Percentiles rank a stretch among this genome's conserved stretches.
These are phyloP conservation scores for Heliamphora exappendiculata DNA, from an alignment of 148 eudicot species.

Conservation along the genomic window DNA sequence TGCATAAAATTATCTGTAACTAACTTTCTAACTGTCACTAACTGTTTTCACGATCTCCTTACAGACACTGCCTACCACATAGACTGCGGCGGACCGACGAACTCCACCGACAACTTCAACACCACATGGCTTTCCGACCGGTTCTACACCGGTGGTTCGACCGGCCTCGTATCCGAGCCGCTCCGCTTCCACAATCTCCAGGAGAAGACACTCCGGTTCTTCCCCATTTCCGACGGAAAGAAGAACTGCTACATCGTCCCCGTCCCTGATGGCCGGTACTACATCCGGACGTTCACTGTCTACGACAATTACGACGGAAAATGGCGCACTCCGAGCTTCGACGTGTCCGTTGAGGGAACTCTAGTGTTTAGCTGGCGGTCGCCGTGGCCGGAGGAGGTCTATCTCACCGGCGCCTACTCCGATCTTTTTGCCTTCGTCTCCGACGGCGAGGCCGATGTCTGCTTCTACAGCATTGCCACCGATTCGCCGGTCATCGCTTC, in stretches of 20 bases:
- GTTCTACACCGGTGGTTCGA: slow-evolving; percentile 65
- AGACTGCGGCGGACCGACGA: slow-evolving; percentile 62
- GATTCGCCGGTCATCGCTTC: slow-evolving; percentile 88
- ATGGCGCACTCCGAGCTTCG: slow-evolving; percentile 66
- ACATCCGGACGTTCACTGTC: slow-evolving; percentile 74
- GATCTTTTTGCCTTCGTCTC: slow-evolving; percentile 59
- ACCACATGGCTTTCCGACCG: slow-evolving; percentile 81
- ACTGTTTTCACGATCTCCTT: too few species aligned
- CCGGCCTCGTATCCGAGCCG: slow-evolving; percentile 76
- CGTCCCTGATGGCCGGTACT: slow-evolving; percentile 39
- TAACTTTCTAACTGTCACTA: not conserved
- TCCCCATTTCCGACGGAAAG: slow-evolving; percentile 71
- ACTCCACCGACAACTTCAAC: slow-evolving; percentile 47
- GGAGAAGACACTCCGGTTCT: slow-evolving; percentile 81
- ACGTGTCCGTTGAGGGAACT: slow-evolving; percentile 74
- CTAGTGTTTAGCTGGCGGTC: slow-evolving; percentile 76
- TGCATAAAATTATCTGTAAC: too few species aligned
- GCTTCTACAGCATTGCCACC: slow-evolving; percentile 87
- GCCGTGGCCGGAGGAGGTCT: slow-evolving; percentile 57
- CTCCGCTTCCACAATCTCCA: slow-evolving; percentile 50
- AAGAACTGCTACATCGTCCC: slow-evolving; percentile 85
- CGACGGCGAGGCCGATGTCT: slow-evolving; percentile 49
- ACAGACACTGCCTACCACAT: slow-evolving; percentile 66
- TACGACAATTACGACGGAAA: slow-evolving; percentile 91
- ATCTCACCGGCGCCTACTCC: slow-evolving; percentile 67